Base-by-base conservation (phyloP, 2,329 filamentous ascomycete genomes). In the Endothia cerciana region DNA sequence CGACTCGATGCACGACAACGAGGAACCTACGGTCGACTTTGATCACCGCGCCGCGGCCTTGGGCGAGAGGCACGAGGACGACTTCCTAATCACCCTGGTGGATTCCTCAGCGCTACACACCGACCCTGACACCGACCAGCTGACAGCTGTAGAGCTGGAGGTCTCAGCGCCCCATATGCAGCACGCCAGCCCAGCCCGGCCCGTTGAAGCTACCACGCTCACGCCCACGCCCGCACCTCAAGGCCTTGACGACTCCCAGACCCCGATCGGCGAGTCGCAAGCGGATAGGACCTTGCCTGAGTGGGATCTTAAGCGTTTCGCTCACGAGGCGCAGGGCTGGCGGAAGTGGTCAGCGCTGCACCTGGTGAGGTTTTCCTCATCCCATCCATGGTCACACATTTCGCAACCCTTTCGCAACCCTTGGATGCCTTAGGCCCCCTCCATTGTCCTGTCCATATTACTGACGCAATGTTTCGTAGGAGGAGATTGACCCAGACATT, bases 331-430 rank as follows among this genome's bases (percentile, higher is more conserved):
- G 17, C 17, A 55, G 17, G 30, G 30, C 30, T 55, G 51, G 51
- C 30, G 51, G 30, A 55, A 55, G 30, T 55, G 51, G 51, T 33
- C 51, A 33, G 51, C 51, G 4, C 7, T 55, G 51, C 51, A 33
- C 13, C 19, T 55, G 28, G 51, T 55, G 36, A 30, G 1, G 15
- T 36, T 55, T 25, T 11, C 51, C 17, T 8, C 28, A n/a, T 33
- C 28, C 17, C 28, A 36, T 5, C 51, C 8, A 4, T 2, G 17
- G 19, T 4, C 25, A 36, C 28, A 55, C 10, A 28, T 13, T n/a
- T n/a, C n/a, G 7, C 55, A 41, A 11, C 28, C n/a, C 10, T n/a
- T 11, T 10, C 51, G 8, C 30, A 56, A 11, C 36, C 36, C 4
- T 56, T 36, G 8, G 28, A n/a, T 6, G 19, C 28, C 10, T 28